Conservation (phyloP, 768 basidiomycete species). For the Royoungia palumana region DNA sequence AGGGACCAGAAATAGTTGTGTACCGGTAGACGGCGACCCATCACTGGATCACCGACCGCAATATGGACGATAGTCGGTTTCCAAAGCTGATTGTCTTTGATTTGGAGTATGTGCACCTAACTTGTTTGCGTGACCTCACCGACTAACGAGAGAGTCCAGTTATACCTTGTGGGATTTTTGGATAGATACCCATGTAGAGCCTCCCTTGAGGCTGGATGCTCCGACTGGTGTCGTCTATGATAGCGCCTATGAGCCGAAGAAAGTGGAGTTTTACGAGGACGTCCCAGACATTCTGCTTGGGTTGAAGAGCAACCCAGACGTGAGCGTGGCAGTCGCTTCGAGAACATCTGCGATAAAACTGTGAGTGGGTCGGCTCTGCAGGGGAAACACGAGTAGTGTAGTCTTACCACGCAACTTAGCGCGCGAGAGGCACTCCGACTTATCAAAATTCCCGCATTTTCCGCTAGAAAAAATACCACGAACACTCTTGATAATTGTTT, state of each 20-base stretch:
- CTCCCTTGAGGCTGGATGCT: slow-evolving; percentile 49
- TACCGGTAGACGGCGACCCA: neutral
- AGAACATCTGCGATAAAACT: slow-evolving; percentile 64
- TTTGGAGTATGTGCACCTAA: slow-evolving; percentile 57
- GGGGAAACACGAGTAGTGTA: neutral
- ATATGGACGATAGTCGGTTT: slow-evolving; percentile 29
- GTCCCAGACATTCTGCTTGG: slow-evolving; percentile 70
- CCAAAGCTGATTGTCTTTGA: slow-evolving; percentile 79
- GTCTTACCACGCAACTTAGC: slow-evolving; percentile 35
- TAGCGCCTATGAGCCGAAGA: slow-evolving; percentile 15
- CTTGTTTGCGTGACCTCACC: neutral
- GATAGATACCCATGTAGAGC: slow-evolving; percentile 76
- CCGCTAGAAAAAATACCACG: slow-evolving; percentile 24
- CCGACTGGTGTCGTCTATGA: slow-evolving; percentile 24
- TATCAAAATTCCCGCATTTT: slow-evolving; percentile 49
- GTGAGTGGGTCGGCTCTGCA: slow-evolving; percentile 39
- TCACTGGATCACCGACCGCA: neutral
- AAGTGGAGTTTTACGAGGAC: slow-evolving; percentile 70
- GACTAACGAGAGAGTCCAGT: slow-evolving; percentile 35
- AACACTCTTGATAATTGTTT: neutral
- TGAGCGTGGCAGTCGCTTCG: slow-evolving; percentile 69
- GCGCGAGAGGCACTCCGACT: slow-evolving; percentile 73
- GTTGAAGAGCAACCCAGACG: slow-evolving; percentile 42
- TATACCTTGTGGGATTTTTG: slow-evolving; percentile 86
- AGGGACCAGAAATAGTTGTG: too few relatives aligned